Base-by-base conservation (phyloP, 768 basidiomycete species). In the Rossbeevera mucosa region DNA sequence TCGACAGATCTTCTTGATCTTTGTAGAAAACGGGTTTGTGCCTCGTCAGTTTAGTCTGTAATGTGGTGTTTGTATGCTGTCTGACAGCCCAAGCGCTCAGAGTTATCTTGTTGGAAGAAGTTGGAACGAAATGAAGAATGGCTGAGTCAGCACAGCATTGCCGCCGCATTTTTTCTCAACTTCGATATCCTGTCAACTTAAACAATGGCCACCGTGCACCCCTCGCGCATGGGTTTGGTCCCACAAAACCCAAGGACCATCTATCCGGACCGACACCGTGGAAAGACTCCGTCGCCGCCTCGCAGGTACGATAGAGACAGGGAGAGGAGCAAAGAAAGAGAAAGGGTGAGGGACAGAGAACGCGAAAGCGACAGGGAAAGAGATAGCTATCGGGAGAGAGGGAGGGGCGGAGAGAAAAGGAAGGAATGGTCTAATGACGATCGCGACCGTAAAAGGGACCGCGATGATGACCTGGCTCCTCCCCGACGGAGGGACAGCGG, bases 161-260 rank as follows among this genome's bases (percentile, higher is more conserved):
- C 18, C 8, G 20, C 38, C 21, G 11, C 40, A 41, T 20, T 18
- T 21, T 21, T 22, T 21, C 36, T 4, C 16, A 4, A n/a, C 2
- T 9, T 38, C 36, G 36, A 11, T n/a, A n/a, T 11, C 9, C 11
- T 38, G 9, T 38, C 36, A 38, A 38, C 36, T 38, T 12, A 11
- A 38, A 38, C 36, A 38, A 88, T 89, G 87, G 85, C 85, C 24
- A 82, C 81, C 18, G 76, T 89, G 5, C 87, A 89, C 60, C 87
- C 88, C 22, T 88, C 86, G 9, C 78, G 87, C 47, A 72, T 86
- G 72, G 81, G 73, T 24, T 72, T 88, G 5, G 82, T 89, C 18
- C 82, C 85, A 33, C 79, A 71, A 50, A 70, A 70, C 24, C 46
- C 62, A 52, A 61, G 54, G 48, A 26, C 56, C 31, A n/a, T 55